Evolutionary conservation across 176 grass and related monocot genomes (phyloP), one percentile per base, ranked within the genome.

Genomic region (Zea luxurians): DNA sequence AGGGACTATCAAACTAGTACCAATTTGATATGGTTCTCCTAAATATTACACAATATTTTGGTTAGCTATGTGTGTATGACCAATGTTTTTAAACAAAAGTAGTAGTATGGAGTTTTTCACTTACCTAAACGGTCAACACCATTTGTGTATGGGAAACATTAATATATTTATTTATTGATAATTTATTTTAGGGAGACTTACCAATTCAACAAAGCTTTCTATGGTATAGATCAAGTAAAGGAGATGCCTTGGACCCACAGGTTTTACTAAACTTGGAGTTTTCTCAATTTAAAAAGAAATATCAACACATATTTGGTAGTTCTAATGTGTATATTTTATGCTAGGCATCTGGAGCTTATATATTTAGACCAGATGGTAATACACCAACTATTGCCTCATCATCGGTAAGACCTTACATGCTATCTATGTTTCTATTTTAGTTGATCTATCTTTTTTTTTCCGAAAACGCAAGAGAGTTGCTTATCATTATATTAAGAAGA

Each of bases 301-400:
- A 4, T 78, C 20, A 66, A 61, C 45, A 34, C 54, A 16, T 76
- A 61, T 72, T 78, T 79, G 55, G 70, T n/a, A 82, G n/a, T 81
- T 52, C 12, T 18, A 40, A 41, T 45, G 13, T 55, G 12, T 64
- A 46, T 71, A 74, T 78, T 64, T 53, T 55, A 72, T 65, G 68
- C 7, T 83, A 97, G 93, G 86, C 90, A 77, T 97, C 93, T 47
- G 93, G 91, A 82, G 90, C 90, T 13, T 97, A 97, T 78, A 90
- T 97, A 75, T 97, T 97, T 85, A 76, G 90, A 61, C 90, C 93
- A 54, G 82, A 97, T 93, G 90, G 88, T 48, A 21, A 75, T 83
- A 83, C 70, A 57, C 88, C 93, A 4, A 89, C 72, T 70, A 47
- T 37, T 63, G 55, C 85, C 79, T 91, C 93, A 80, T 83, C 63